phyloP scores from a whole-genome alignment of 2,329 filamentous ascomycete genomes.

The Pezicula rhizophila region DNA sequence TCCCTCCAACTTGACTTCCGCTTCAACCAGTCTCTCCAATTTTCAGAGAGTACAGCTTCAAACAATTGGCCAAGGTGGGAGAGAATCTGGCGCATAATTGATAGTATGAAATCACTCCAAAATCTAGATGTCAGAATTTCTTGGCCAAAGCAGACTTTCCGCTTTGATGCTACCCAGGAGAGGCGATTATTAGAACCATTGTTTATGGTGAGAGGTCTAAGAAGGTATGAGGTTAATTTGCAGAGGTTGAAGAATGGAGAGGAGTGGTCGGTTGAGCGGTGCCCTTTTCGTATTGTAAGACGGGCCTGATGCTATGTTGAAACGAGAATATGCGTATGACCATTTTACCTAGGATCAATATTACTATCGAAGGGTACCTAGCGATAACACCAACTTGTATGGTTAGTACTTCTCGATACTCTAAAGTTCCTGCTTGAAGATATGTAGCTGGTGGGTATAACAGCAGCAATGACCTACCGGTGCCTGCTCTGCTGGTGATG shows the following conservation, averaged over 20 bases:
- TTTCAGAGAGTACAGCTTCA: slow-evolving; percentile 6
- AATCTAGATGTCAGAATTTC: slow-evolving; percentile 9
- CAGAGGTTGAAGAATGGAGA: slow-evolving; percentile 4
- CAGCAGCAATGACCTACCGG: too few species aligned
- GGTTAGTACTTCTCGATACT: too few species aligned
- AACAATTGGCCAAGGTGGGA: slow-evolving; percentile 16
- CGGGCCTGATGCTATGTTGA: too few species aligned
- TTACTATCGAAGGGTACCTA: too few species aligned
- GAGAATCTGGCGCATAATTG: slow-evolving; percentile 15
- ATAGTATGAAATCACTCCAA: slow-evolving; percentile 12
- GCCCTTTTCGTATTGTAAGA: too few species aligned
- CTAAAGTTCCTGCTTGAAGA: too few species aligned
- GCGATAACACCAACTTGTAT: too few species aligned
- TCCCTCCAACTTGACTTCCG: not conserved
- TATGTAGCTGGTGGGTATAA: too few species aligned
- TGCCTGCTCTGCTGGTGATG: too few species aligned
- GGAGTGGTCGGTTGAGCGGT: too few species aligned
- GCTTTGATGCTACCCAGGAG: slow-evolving; percentile 8
- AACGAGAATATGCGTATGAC: too few species aligned
- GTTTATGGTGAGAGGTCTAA: slow-evolving; percentile 10
- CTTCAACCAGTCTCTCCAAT: slow-evolving; percentile 8
- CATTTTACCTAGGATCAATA: too few species aligned
- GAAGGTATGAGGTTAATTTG: slow-evolving; percentile 11
- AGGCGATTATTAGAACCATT: slow-evolving; percentile 12
- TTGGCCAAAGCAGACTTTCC: slow-evolving; percentile 8